These are phyloP conservation scores for Glutinoglossum americanum DNA, from an alignment of 495 filamentous ascomycete genomes.

Conservation along the genomic window DNA sequence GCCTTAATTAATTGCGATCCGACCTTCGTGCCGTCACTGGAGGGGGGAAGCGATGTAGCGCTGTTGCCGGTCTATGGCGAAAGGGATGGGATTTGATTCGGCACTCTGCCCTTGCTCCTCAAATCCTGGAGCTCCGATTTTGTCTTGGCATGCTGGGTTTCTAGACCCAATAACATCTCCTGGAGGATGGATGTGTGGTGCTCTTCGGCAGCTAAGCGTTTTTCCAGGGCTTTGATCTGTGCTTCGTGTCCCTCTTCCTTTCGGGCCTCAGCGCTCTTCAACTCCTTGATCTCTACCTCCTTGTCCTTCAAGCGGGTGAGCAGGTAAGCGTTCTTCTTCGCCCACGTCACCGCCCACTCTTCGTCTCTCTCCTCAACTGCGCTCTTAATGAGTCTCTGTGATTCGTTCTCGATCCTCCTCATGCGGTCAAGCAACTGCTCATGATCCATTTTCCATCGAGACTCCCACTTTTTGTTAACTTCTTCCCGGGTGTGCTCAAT, in stretches of 20 bases:
- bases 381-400: constrained; percentile 2
- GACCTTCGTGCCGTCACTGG: not conserved
- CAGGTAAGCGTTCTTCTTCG: constrained; percentile 7
- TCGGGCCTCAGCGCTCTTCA: not conserved
- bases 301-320: constrained; percentile 5
- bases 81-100: not conserved
- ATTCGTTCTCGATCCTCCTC: constrained; percentile 7
- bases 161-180: not conserved
- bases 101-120: not conserved
- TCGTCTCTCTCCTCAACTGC: constrained; percentile 10
- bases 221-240: not conserved
- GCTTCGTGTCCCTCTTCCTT: not conserved
- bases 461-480: constrained; percentile 17
- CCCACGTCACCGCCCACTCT: constrained; percentile 4
- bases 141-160: not conserved
- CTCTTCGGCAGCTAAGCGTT: not conserved
- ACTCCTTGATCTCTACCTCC: not conserved
- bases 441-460: constrained; percentile 13
- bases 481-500: constrained; percentile 13
- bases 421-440: constrained; percentile 11
- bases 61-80: not conserved
- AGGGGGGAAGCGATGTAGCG: not conserved
- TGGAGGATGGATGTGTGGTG: not conserved
- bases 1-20: not conserved
- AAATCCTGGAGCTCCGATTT: not conserved